phyloP scores from a whole-genome alignment of 75 land plant genomes.

The Azolla pinnata region DNA sequence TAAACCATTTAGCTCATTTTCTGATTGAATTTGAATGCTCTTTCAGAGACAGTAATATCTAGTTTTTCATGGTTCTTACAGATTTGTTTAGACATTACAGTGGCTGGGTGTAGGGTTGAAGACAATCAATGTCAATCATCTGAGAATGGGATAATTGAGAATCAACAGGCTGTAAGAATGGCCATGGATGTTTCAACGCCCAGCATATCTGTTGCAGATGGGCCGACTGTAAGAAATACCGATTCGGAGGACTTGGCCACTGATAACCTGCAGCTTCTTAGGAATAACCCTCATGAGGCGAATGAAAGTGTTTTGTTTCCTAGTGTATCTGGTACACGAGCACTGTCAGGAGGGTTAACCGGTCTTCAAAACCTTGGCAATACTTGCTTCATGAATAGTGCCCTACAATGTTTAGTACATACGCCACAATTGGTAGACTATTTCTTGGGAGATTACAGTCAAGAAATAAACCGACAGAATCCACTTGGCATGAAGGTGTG shows the following conservation, averaged over 20 bases:
- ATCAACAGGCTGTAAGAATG: constrained; percentile 24
- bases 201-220: constrained; percentile 42
- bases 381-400: constrained; percentile 93
- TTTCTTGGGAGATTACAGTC: constrained; percentile 67
- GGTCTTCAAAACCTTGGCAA: constrained; percentile 81
- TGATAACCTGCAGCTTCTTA: constrained; percentile 24
- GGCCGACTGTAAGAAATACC: constrained; percentile 38
- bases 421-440: constrained; percentile 75
- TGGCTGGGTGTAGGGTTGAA: constrained; percentile 21
- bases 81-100: constrained; percentile 59
- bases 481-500: constrained; percentile 88
- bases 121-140: constrained; percentile 25
- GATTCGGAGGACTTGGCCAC: constrained; percentile 33
- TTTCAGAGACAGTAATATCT: background rate
- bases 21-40: background rate
- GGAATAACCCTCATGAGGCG: background rate
- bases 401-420: constrained; percentile 83
- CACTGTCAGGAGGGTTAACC: constrained; percentile 46
- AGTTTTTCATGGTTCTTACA: constrained; percentile 16
- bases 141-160: constrained; percentile 43
- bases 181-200: constrained; percentile 45
- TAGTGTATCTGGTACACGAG: constrained; percentile 23
- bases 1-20: background rate
- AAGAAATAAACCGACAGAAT: constrained; percentile 74
- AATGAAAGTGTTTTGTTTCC: background rate